Evolutionary conservation across 78 protist genomes (phyloP).

Genomic region (Dictyostelium citrinum): DNA sequence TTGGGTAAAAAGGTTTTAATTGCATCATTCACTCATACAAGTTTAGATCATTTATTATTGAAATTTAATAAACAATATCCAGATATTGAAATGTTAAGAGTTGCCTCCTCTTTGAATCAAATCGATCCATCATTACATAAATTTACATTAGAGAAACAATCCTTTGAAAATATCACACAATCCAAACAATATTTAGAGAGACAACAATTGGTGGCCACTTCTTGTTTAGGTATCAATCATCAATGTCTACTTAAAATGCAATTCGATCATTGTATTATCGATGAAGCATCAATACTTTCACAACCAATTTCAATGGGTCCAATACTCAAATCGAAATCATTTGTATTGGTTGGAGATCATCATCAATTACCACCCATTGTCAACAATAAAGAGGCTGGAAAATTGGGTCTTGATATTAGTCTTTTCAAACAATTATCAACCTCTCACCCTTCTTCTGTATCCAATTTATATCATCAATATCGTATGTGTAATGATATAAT

Average conservation of each 20-base stretch:
- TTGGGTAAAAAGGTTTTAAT: constrained; percentile 73
- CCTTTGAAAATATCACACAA: not conserved
- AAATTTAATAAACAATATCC: constrained; percentile 55
- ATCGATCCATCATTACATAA: not conserved
- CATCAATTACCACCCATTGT: constrained; percentile 77
- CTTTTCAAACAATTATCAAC: constrained; percentile 78
- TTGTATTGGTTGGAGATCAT: constrained; percentile 93
- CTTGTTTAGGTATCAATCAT: constrained; percentile 71
- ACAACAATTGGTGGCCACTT: constrained; percentile 73
- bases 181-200: constrained; percentile 9
- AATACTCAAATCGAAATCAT: constrained; percentile 48
- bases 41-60: constrained; percentile 82
- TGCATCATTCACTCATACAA: constrained; percentile 87
- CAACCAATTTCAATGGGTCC: constrained; percentile 88
- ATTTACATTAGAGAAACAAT: not conserved
- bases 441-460: constrained; percentile 64
- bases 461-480: constrained; percentile 79
- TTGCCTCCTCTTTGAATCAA: constrained; percentile 15
- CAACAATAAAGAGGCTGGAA: constrained; percentile 53
- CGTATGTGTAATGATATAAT: constrained; percentile 85
- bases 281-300: constrained; percentile 90
- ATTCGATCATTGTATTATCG: constrained; percentile 90
- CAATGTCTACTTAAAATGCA: not conserved
- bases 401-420: constrained; percentile 26
- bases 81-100: not conserved